Conservation (phyloP, 1,284 basidiomycete species). For the Pseudozyma sp. region DNA sequence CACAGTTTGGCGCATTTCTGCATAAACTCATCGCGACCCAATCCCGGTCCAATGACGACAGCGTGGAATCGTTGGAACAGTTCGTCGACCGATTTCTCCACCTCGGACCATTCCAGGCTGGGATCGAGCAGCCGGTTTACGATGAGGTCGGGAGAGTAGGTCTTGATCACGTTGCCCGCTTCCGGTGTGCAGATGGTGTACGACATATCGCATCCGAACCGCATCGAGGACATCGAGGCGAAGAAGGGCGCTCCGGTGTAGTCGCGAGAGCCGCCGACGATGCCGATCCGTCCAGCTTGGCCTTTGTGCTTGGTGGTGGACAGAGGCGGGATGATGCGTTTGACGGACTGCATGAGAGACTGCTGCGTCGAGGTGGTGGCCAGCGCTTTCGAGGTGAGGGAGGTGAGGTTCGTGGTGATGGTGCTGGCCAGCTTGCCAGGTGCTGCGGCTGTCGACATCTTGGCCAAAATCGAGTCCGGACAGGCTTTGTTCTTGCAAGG, state of each 20-base stretch:
- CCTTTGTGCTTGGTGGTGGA: conserved; percentile 90
- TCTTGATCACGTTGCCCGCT: conserved; percentile 90
- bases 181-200: conserved; percentile 94
- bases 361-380: conserved; percentile 13
- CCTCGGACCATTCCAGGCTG: conserved; percentile 44
- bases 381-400: conserved; percentile 13
- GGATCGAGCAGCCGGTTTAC: conserved; percentile 86
- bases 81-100: conserved; percentile 75
- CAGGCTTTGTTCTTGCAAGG: too few relatives aligned
- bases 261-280: conserved; percentile 91
- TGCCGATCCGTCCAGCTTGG: conserved; percentile 93
- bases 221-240: conserved; percentile 57
- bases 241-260: conserved; percentile 96
- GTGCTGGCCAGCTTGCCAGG: conserved; percentile 22
- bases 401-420: conserved; percentile 13
- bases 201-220: conserved; percentile 84
- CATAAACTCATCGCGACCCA: conserved; percentile 83
- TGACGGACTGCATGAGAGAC: conserved; percentile 70
- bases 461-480: neutral
- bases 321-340: conserved; percentile 84
- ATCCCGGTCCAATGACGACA: conserved; percentile 89
- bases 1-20: conserved; percentile 75
- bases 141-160: conserved; percentile 92
- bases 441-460: conserved; percentile 27
- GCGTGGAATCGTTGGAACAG: conserved; percentile 88